Conservation (phyloP, 352 stramenopile species). For the Phytophthora pseudosyringae region DNA sequence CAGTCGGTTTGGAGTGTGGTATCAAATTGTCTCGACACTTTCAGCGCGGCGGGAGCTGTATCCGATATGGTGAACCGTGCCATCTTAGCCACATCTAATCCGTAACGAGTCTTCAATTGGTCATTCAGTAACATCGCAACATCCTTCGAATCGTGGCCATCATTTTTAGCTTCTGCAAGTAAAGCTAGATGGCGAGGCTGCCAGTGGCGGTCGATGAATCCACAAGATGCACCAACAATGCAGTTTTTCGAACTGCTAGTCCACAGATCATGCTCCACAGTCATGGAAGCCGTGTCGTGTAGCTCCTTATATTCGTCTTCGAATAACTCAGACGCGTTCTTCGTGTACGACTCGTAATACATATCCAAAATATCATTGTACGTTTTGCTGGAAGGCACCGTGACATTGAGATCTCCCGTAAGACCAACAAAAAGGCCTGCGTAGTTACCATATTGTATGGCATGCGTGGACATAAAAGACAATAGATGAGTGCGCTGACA, state of each 20-base stretch:
- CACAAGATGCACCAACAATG: slow-evolving; percentile 8
- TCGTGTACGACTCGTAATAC: neutral
- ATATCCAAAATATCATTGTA: slow-evolving; percentile 12
- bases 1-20: slow-evolving; percentile 9
- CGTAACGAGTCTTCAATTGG: too few relatives aligned
- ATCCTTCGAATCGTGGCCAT: too few relatives aligned
- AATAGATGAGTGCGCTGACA: too few relatives aligned
- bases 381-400: slow-evolving; percentile 5
- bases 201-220: slow-evolving; percentile 5
- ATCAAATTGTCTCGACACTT: slow-evolving; percentile 9
- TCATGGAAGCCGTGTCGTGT: neutral
- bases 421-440: slow-evolving; percentile 3
- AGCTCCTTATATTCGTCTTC: slow-evolving; percentile 2
- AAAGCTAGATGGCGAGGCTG: neutral
- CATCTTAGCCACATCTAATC: too few relatives aligned
- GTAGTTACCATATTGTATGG: slow-evolving; percentile 10
- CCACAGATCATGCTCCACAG: slow-evolving; percentile 12
- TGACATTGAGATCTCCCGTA: neutral
- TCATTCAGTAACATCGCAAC: too few relatives aligned
- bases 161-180: slow-evolving; percentile 1
- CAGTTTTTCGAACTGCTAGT: slow-evolving; percentile 7
- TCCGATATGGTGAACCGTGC: slow-evolving; percentile 9
- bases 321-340: neutral
- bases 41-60: neutral
- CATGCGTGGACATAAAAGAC: neutral